phyloP scores from a whole-genome alignment of 2,329 filamentous ascomycete genomes.

The Arthrobotrys iridis region DNA sequence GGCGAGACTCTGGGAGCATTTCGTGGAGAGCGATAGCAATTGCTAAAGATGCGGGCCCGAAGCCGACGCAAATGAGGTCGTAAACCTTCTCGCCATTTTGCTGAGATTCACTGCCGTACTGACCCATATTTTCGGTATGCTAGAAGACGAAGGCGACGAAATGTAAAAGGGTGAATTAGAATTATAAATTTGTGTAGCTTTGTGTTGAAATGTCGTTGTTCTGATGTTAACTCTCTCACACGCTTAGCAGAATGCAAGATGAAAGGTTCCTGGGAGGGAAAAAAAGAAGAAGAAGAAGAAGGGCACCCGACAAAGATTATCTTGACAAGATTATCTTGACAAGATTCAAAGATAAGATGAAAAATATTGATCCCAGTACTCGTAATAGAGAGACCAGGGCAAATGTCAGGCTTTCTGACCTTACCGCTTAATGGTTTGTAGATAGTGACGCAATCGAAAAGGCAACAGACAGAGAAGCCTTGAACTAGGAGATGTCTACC shows the following conservation, averaged over 20 bases:
- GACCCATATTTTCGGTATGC: slow-evolving; percentile 35
- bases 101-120: slow-evolving; percentile 31
- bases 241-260: not conserved
- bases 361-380: slow-evolving; percentile 18
- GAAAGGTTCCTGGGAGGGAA: not conserved
- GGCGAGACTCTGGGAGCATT: slow-evolving; percentile 68
- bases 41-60: slow-evolving; percentile 88
- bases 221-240: slow-evolving; percentile 1
- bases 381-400: slow-evolving; percentile 22
- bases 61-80: slow-evolving; percentile 90
- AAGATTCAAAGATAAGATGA: slow-evolving; percentile 22
- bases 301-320: slow-evolving; percentile 7
- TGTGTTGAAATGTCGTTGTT: slow-evolving; percentile 42
- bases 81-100: slow-evolving; percentile 67
- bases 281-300: slow-evolving; percentile 1
- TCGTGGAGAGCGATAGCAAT: slow-evolving; percentile 91
- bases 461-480: slow-evolving; percentile 30
- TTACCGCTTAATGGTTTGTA: slow-evolving; percentile 35
- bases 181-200: slow-evolving; percentile 2
- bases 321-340: slow-evolving; percentile 26
- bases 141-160: not conserved
- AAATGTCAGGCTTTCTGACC: slow-evolving; percentile 31
- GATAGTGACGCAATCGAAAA: slow-evolving; percentile 34
- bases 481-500: slow-evolving; percentile 32
- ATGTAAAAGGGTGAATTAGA: not conserved